Percentiles rank a stretch among this genome's conserved stretches.
These are phyloP conservation scores for Zygosaccharomyces siamensis DNA, from an alignment of 805 yeast species.

Conservation along the genomic window DNA sequence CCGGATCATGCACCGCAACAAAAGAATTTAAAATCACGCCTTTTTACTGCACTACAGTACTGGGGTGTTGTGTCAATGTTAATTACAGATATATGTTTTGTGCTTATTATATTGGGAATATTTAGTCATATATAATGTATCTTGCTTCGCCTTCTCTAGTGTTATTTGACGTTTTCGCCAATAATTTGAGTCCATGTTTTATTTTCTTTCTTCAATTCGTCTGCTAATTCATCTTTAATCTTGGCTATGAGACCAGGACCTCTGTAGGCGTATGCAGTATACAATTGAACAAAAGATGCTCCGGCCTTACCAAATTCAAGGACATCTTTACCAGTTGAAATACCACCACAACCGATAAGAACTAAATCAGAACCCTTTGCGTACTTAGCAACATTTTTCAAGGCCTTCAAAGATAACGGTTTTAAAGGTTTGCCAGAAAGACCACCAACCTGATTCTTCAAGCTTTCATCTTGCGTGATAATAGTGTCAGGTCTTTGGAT, in stretches of 20 bases:
- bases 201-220: constrained; percentile 63
- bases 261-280: constrained; percentile 85
- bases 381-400: constrained; percentile 65
- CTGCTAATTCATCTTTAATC: constrained; percentile 54
- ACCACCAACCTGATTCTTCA: constrained; percentile 71
- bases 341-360: constrained; percentile 93
- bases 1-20: constrained; percentile 36
- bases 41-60: constrained; percentile 26
- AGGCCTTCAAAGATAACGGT: constrained; percentile 67
- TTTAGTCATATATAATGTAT: constrained; percentile 18
- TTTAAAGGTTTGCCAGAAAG: constrained; percentile 90
- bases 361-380: constrained; percentile 71
- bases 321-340: constrained; percentile 80
- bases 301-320: constrained; percentile 91
- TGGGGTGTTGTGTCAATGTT: constrained; percentile 35
- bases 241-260: constrained; percentile 80
- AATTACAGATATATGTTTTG: constrained; percentile 33
- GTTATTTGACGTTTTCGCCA: constrained; percentile 50
- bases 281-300: constrained; percentile 80
- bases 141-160: background rate
- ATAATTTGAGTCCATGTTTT: constrained; percentile 80
- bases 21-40: constrained; percentile 26
- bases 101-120: constrained; percentile 29
- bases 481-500: constrained; percentile 69
- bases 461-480: constrained; percentile 42